Conservation (phyloP, 1,284 basidiomycete genomes). For the Athelia psychrophila region DNA sequence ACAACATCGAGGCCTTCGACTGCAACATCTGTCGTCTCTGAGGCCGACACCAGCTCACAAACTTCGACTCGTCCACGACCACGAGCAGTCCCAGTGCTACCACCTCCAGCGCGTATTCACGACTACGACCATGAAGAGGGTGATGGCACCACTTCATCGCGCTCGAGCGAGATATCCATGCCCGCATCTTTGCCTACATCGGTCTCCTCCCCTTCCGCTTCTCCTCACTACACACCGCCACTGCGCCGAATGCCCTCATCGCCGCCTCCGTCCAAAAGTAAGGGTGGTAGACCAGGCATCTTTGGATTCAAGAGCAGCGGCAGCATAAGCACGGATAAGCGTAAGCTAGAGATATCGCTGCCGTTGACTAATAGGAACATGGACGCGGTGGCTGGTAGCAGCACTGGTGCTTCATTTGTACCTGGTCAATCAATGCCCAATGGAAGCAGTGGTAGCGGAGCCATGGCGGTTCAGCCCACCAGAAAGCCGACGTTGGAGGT, state of each 20-base stretch:
- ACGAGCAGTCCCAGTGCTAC: too few relatives aligned
- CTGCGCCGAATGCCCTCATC: too few relatives aligned
- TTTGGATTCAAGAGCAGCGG: not conserved
- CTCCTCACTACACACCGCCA: not conserved
- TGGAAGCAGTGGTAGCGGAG: not conserved
- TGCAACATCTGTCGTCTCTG: conserved; percentile 1
- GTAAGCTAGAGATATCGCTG: not conserved
- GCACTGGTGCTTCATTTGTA: not conserved
- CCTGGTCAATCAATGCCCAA: not conserved
- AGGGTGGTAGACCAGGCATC: too few relatives aligned
- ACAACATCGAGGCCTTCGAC: conserved; percentile 2
- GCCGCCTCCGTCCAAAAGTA: too few relatives aligned
- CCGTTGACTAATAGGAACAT: not conserved
- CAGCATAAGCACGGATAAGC: not conserved
- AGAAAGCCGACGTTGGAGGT: not conserved
- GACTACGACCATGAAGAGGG: too few relatives aligned
- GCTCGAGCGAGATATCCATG: conserved; percentile 28
- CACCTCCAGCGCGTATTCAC: too few relatives aligned
- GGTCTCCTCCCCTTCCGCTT: not conserved
- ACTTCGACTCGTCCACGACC: too few relatives aligned
- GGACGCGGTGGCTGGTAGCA: not conserved
- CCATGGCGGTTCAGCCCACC: not conserved
- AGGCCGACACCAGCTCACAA: not conserved
- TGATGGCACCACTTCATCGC: conserved; percentile 19
- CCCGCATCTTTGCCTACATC: not conserved